These are phyloP conservation scores for Papiliotrema flavescens DNA, from an alignment of 1,284 basidiomycete species.

Conservation along the genomic window DNA sequence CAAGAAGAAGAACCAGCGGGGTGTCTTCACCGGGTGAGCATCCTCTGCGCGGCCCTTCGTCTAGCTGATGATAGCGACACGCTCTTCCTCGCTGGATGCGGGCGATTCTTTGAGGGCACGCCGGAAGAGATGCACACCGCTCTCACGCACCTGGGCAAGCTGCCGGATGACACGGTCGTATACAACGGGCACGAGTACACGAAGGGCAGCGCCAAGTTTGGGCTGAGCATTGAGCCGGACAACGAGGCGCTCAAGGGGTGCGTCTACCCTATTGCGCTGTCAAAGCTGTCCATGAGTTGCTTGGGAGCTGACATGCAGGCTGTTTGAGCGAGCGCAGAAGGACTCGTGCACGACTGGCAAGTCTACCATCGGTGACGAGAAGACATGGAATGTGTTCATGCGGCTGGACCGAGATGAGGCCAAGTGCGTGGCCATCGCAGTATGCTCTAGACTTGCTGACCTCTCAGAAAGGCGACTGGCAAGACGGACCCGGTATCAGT, in stretches of 20 bases:
- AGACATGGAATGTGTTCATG: constrained; percentile 54
- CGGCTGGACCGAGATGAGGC: constrained; percentile 42
- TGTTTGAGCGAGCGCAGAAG: constrained; percentile 33
- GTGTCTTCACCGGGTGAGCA: constrained; percentile 78
- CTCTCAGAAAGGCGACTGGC: constrained; percentile 53
- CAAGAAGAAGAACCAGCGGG: constrained; percentile 59
- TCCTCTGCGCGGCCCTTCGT: background rate
- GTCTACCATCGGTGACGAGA: constrained; percentile 55
- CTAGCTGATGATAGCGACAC: constrained; percentile 63
- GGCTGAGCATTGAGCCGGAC: constrained; percentile 40
- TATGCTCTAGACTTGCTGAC: background rate
- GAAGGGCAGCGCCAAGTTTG: constrained; percentile 54
- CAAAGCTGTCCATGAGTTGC: background rate
- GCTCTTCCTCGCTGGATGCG: constrained; percentile 88
- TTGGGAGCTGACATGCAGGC: constrained; percentile 17
- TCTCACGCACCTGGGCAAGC: constrained; percentile 66
- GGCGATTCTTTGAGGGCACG: constrained; percentile 87
- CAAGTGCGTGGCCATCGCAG: constrained; percentile 22
- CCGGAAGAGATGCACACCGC: constrained; percentile 79
- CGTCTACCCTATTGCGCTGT: constrained; percentile 6
- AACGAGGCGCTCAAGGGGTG: constrained; percentile 42
- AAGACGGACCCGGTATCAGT: constrained; percentile 53
- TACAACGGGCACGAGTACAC: constrained; percentile 96
- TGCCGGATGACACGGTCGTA: constrained; percentile 77
- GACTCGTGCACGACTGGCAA: constrained; percentile 47